Base-by-base conservation (phyloP, 2,329 filamentous ascomycete genomes). In the Cordyceps javanica region DNA sequence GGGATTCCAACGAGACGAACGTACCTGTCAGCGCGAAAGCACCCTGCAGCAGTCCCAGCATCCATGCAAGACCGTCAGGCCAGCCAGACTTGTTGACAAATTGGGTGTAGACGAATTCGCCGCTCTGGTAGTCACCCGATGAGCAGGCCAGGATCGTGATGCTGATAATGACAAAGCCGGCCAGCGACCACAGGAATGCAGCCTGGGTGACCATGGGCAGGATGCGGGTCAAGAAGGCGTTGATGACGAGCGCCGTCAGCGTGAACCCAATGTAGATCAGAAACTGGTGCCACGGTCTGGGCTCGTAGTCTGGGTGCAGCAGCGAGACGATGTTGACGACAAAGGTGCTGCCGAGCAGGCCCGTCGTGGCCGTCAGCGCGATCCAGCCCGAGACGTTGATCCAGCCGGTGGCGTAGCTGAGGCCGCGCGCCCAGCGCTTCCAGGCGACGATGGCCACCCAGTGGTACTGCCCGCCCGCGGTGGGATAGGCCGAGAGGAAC, bases 331-430 rank as follows among this genome's bases (percentile, higher is more conserved):
- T 78, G 57, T 86, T 83, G 26, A 88, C 67, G 51, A 90, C 80
- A 61, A 90, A 80, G 61, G 86, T 80, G 63, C 83, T 87, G 13
- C 83, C 86, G 5, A 90, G 76, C 23, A 89, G 75, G 1, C 86
- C 85, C 16, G 82, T 87, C 0, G 86, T 88, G 8, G 87, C 87
- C 5, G 83, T 85, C 55, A 90, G 71, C 10, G 83, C 82, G 32
- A 89, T 84, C 85, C 87, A 90, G 16, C 86, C 87, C n/a, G 83
- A 83, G 38, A 85, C 81, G 64, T 86, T 87, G 68, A 86, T 88
- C 86, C 87, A 90, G 28, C 87, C 87, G 0, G 86, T 89, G 48
- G 85, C 80, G 75, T 86, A 90, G 48, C 84, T 86, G 11, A 89
- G 77, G 30, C 83, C 73, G 0, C 83, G 82, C 19, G 82, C 80